phyloP scores from a whole-genome alignment of 345 rosid species.

The Abelmoschus esculentus region DNA sequence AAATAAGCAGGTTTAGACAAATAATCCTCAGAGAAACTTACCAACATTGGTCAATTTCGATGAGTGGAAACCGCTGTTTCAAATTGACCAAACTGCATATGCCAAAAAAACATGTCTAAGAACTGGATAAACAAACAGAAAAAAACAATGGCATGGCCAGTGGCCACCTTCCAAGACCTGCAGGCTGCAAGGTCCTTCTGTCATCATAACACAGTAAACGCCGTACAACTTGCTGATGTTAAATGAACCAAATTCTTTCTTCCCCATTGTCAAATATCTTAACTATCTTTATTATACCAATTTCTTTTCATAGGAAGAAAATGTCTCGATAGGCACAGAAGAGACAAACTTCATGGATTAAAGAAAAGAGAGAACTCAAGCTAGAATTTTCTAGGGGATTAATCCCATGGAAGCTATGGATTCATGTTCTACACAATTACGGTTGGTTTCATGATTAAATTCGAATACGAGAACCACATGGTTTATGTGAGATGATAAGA shows the following conservation, averaged over 20 bases:
- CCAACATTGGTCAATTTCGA: not conserved
- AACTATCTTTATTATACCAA: not conserved
- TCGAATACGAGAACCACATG: too few species aligned
- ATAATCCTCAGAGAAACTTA: not conserved
- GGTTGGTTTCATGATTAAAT: not conserved
- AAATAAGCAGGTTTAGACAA: not conserved
- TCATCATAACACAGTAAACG: not conserved
- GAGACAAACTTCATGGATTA: not conserved
- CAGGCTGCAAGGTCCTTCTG: not conserved
- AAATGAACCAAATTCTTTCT: not conserved
- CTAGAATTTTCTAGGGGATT: not conserved
- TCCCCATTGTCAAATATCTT: not conserved
- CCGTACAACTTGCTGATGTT: not conserved
- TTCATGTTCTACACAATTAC: not conserved
- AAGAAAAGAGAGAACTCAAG: not conserved
- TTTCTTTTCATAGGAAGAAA: not conserved
- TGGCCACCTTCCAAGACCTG: not conserved
- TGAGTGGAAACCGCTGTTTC: not conserved
- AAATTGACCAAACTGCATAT: not conserved
- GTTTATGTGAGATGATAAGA: too few species aligned
- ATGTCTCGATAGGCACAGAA: conserved; percentile 7
- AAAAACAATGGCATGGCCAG: not conserved
- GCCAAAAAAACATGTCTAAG: not conserved
- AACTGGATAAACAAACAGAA: not conserved
- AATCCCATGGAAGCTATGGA: not conserved